phyloP scores from a whole-genome alignment of 768 basidiomycete species.

The Daedalea quercina region DNA sequence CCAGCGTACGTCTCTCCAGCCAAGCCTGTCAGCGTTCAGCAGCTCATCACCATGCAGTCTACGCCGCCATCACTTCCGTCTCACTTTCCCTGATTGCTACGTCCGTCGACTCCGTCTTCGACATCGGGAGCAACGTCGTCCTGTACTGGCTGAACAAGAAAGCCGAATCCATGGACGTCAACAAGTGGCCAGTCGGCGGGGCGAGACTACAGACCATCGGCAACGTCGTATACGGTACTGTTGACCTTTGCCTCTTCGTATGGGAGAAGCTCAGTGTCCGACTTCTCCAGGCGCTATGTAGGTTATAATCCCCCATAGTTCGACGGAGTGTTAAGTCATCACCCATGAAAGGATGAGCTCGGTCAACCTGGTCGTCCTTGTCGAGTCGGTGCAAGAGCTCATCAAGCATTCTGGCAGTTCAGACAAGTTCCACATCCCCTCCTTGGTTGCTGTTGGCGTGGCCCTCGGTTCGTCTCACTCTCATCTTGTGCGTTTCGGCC shows the following conservation, averaged over 20 bases:
- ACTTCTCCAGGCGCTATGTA: conserved; percentile 41
- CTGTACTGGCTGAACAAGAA: conserved; percentile 75
- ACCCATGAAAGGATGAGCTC: conserved; percentile 69
- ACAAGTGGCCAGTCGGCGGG: conserved; percentile 91
- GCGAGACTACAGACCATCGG: conserved; percentile 87
- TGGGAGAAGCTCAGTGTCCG: neutral
- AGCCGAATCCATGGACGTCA: conserved; percentile 61
- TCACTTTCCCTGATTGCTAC: conserved; percentile 88
- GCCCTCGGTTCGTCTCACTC: conserved; percentile 71
- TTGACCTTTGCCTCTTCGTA: neutral
- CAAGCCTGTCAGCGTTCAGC: neutral
- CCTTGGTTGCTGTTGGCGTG: conserved; percentile 75
- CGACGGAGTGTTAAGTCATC: neutral
- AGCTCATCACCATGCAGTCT: conserved; percentile 53
- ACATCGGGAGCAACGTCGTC: conserved; percentile 79
- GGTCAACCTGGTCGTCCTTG: conserved; percentile 87
- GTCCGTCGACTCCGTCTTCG: conserved; percentile 81
- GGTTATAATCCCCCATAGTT: conserved; percentile 7
- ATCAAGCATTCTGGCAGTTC: conserved; percentile 46
- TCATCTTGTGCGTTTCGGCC: neutral
- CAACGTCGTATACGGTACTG: conserved; percentile 75
- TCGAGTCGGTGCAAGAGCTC: conserved; percentile 77
- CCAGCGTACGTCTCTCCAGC: conserved; percentile 48
- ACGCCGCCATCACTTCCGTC: conserved; percentile 79
- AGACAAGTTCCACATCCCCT: conserved; percentile 69